Evolutionary conservation across 495 filamentous ascomycete genomes (phyloP).

Genomic region (Aspergillus asperescens): DNA sequence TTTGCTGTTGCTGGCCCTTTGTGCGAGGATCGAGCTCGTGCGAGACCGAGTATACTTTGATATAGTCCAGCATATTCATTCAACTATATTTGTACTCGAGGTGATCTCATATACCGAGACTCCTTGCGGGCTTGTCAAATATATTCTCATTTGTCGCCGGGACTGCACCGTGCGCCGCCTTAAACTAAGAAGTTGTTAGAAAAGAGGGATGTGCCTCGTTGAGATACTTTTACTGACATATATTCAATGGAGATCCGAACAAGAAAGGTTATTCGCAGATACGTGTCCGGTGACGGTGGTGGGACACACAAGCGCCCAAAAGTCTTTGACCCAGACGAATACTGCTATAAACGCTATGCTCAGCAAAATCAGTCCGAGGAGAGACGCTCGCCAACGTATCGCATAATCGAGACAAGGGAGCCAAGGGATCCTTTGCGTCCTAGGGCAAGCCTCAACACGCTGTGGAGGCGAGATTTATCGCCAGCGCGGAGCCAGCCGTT

Average conservation of each 20-base stretch:
- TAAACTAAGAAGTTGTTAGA: neutral
- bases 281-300: constrained; percentile 10
- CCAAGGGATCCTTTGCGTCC: constrained; percentile 6
- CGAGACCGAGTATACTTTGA: neutral
- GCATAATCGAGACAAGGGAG: constrained; percentile 12
- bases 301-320: constrained; percentile 6
- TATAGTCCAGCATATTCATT: neutral
- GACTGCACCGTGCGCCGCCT: neutral
- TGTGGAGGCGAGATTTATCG: constrained; percentile 8
- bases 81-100: constrained; percentile 8
- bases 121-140: neutral
- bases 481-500: constrained; percentile 13
- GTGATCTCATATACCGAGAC: neutral
- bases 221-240: constrained; percentile 6
- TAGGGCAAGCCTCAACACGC: neutral
- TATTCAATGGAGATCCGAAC: constrained; percentile 20
- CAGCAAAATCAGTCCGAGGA: neutral
- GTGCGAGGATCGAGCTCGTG: constrained; percentile 2
- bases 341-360: constrained; percentile 10
- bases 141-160: neutral
- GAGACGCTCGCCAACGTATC: constrained; percentile 6
- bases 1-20: constrained; percentile 12
- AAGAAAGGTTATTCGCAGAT: constrained; percentile 16
- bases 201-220: constrained; percentile 15
- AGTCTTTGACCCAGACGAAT: constrained; percentile 11